phyloP scores from a whole-genome alignment of 2,329 filamentous ascomycete genomes.

The Alternaria sp. region DNA sequence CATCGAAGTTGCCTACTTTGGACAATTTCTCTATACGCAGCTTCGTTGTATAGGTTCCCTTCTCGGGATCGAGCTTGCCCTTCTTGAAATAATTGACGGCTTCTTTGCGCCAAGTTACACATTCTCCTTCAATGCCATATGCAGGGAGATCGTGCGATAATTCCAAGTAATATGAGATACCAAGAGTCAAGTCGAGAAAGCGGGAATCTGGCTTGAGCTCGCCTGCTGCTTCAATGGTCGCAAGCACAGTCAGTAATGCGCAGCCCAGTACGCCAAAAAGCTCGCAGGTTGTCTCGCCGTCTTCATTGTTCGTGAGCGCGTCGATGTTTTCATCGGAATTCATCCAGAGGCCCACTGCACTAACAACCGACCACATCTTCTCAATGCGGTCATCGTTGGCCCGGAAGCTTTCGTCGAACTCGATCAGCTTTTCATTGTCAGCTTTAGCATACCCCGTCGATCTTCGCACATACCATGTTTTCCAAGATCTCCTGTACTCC shows the following conservation, averaged over 20 bases:
- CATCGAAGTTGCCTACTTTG: constrained; percentile 2
- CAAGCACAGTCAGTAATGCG: constrained; percentile 27
- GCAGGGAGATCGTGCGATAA: constrained; percentile 18
- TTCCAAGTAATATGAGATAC: constrained; percentile 27
- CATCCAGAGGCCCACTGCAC: constrained; percentile 25
- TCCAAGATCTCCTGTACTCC: constrained; percentile 25
- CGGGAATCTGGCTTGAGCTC: constrained; percentile 29
- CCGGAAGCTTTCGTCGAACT: constrained; percentile 23
- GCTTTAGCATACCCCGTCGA: not conserved
- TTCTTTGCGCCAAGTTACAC: constrained; percentile 21
- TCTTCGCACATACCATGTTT: constrained; percentile 17
- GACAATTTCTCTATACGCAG: constrained; percentile 20
- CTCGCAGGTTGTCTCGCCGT: constrained; percentile 14
- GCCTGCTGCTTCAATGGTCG: constrained; percentile 22
- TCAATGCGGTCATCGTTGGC: constrained; percentile 14
- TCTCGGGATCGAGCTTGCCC: constrained; percentile 21
- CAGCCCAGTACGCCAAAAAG: constrained; percentile 24
- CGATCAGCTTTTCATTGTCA: constrained; percentile 18
- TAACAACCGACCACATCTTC: constrained; percentile 30
- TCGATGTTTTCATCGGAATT: constrained; percentile 6
- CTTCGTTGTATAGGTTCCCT: constrained; percentile 18
- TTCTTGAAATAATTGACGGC: constrained; percentile 26
- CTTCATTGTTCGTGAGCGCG: constrained; percentile 18
- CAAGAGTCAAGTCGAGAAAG: constrained; percentile 29
- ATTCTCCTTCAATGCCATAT: constrained; percentile 29